A percentile compares a stretch with the other conserved stretches of the same genome.
These are phyloP conservation scores for Trichoderma gamsii DNA, from an alignment of 495 filamentous ascomycete genomes.

Conservation along the genomic window DNA sequence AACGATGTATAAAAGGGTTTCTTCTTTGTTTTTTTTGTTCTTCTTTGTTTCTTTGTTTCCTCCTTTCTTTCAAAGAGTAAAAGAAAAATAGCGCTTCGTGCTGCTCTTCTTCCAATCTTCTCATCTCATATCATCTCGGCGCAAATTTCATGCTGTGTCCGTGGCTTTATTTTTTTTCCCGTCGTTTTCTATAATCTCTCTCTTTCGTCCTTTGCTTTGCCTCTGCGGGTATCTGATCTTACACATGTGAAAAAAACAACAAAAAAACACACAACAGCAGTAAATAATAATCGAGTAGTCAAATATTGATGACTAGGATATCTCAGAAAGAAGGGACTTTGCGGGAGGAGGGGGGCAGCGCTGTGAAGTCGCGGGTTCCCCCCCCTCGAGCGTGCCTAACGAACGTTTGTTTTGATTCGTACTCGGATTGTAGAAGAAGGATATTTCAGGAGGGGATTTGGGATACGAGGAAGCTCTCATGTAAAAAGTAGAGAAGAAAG, in stretches of 20 bases:
- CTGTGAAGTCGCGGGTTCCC: neutral
- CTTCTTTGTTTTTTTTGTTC: neutral
- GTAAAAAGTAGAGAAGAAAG: neutral
- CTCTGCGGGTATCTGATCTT: slow-evolving; percentile 13
- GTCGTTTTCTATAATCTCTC: neutral
- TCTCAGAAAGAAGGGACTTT: slow-evolving; percentile 6
- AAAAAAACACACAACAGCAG: slow-evolving; percentile 14
- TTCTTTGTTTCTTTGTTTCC: neutral
- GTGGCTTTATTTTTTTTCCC: neutral
- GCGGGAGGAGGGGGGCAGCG: neutral
- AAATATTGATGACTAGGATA: slow-evolving; percentile 9
- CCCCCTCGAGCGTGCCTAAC: neutral
- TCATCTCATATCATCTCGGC: neutral
- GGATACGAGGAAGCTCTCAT: neutral
- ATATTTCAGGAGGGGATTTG: neutral
- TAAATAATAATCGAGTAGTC: slow-evolving; percentile 5
- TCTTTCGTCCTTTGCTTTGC: slow-evolving; percentile 2
- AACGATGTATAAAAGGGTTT: neutral
- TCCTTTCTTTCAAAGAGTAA: neutral
- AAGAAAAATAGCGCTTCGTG: neutral
- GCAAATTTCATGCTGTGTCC: slow-evolving; percentile 6
- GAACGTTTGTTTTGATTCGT: neutral
- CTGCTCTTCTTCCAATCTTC: neutral
- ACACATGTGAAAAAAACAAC: slow-evolving; percentile 3
- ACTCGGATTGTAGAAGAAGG: neutral